These are phyloP conservation scores for Gossypium sturtianum DNA, from an alignment of 345 rosid genomes.

Conservation along the genomic window DNA sequence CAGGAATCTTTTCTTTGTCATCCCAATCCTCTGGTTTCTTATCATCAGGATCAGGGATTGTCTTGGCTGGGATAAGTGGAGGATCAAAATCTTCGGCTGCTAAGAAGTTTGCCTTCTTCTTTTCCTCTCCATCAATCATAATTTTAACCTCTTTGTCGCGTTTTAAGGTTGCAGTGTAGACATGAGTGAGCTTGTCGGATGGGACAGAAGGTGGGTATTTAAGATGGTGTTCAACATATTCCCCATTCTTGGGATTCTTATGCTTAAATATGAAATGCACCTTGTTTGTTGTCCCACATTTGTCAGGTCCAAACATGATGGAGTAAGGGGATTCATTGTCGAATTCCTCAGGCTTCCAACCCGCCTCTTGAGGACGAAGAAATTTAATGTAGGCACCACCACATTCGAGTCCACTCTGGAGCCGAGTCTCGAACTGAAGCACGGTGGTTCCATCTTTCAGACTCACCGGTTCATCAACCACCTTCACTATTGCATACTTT, in stretches of 20 bases:
- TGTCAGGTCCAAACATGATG: constrained; percentile 91
- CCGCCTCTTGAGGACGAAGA: constrained; percentile 67
- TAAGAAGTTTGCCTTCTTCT: constrained; percentile 61
- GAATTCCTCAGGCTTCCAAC: constrained; percentile 59
- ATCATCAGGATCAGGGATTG: constrained; percentile 85
- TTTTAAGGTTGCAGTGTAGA: constrained; percentile 70
- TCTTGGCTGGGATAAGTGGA: constrained; percentile 67
- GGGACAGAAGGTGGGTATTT: constrained; percentile 75
- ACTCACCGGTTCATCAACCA: constrained; percentile 48
- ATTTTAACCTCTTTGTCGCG: constrained; percentile 59
- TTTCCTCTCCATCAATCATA: constrained; percentile 75
- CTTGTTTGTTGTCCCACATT: constrained; percentile 84
- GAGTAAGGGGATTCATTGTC: constrained; percentile 71
- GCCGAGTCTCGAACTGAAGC: constrained; percentile 69
- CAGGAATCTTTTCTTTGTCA: constrained; percentile 72
- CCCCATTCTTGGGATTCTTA: constrained; percentile 84
- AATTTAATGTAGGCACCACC: constrained; percentile 85
- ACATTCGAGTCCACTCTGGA: constrained; percentile 79
- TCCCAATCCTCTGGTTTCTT: constrained; percentile 88
- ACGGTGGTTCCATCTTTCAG: constrained; percentile 65
- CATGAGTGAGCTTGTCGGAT: constrained; percentile 72
- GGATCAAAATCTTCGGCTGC: constrained; percentile 76
- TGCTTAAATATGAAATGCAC: constrained; percentile 83
- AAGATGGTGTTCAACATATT: constrained; percentile 72
- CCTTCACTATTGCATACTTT: constrained; percentile 75